Evolutionary conservation across 352 stramenopile genomes (phyloP), one percentile per base, ranked within the genome.

Genomic region (Phytophthora tentaculata): DNA sequence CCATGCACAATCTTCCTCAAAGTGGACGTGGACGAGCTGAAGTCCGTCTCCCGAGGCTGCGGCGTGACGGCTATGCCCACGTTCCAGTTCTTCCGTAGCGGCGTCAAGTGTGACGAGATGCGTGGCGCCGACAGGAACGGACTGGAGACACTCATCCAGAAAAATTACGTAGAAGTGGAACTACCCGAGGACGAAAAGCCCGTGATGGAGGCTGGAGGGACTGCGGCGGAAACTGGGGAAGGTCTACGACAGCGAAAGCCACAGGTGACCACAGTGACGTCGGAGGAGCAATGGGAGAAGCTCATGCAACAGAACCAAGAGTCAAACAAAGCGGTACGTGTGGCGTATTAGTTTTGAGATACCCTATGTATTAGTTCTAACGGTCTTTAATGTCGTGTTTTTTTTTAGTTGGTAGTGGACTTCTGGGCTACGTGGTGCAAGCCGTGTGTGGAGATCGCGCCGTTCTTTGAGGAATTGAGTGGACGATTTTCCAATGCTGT

Each of bases 61-160:
- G 91, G 86, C 23, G 91, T 98, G 70, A 82, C 70, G 13, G 89
- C 92, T 39, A 98, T 98, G 94, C 96, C 96, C 7, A 98, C 96
- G n/a, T 98, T 98, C 76, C 91, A 98, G 61, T 94, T 98, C 68
- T 98, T 90, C 73, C 95, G 96, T 69, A 87, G 86, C 52, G 91
- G 91, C 45, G 79, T 71, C 28, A 97, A 95, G 74, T 89, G 94
- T 28, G 89, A 97, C 57, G 90, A 98, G 70, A 67, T 98, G 50
- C 79, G 81, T 6, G 95, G 95, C 9, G 95, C 95, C 10, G 84
- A 97, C 67, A 83, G 79, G 48, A 82, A 71, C 22, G 70, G 45
- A 3, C 70, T 96, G 9, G 83, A 94, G 59, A 48, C 63, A 28
- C 68, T 69, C n/a, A 80, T 96, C 28, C 79, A 90, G 71, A 87